These are phyloP conservation scores for Aspergillus brasiliensis DNA, from an alignment of 2,329 filamentous ascomycete species.

Conservation along the genomic window DNA sequence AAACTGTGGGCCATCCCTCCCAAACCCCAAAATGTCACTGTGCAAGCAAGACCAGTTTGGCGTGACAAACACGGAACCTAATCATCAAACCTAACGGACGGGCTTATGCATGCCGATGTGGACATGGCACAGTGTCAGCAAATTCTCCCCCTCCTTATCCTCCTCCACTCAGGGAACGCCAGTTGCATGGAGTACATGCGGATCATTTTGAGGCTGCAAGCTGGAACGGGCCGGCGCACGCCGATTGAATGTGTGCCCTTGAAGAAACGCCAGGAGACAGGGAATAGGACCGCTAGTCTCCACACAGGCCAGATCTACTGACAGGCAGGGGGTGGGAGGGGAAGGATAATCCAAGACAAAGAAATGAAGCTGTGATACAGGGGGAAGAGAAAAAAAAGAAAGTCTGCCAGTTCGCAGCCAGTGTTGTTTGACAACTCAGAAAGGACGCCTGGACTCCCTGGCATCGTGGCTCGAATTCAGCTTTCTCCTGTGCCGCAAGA, in stretches of 20 bases:
- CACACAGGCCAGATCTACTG: conserved; percentile 25
- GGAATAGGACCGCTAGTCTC: conserved; percentile 26
- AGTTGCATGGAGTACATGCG: conserved; percentile 40
- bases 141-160: conserved; percentile 31
- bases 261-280: conserved; percentile 39
- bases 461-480: conserved; percentile 11
- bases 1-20: conserved; percentile 38
- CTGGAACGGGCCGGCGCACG: conserved; percentile 51
- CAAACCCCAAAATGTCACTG: conserved; percentile 22
- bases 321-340: conserved; percentile 16
- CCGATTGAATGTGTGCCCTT: conserved; percentile 42
- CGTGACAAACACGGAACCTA: conserved; percentile 40
- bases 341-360: conserved; percentile 16
- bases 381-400: conserved; percentile 22
- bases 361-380: conserved; percentile 24
- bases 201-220: conserved; percentile 49
- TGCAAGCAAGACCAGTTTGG: conserved; percentile 23
- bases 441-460: conserved; percentile 12
- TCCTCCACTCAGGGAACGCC: conserved; percentile 36
- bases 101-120: conserved; percentile 43
- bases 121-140: conserved; percentile 37
- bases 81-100: conserved; percentile 39
- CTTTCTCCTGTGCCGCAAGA: conserved; percentile 12
- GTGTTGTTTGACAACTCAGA: conserved; percentile 31
- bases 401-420: conserved; percentile 16